Conservation (phyloP, 306 rosid genomes). For the Lotus japonicus region DNA sequence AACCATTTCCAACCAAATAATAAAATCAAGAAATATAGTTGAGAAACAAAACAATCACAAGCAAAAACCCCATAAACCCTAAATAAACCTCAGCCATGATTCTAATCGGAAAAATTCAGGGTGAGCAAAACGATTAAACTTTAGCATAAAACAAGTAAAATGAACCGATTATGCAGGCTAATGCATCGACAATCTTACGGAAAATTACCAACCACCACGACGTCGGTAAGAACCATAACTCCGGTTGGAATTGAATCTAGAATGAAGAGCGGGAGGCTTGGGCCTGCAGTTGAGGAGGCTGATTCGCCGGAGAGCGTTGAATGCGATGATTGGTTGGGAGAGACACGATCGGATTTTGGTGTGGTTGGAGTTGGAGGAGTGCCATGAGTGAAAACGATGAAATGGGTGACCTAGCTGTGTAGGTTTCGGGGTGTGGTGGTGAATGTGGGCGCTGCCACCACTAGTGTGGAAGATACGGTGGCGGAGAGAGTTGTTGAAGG, state of each 20-base stretch:
- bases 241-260: slow-evolving; percentile 30
- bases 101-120: neutral
- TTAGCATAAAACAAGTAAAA: no score
- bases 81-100: neutral
- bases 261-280: slow-evolving; percentile 22
- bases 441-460: neutral
- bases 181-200: neutral
- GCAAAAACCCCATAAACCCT: slow-evolving; percentile 15
- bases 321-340: slow-evolving; percentile 35
- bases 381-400: slow-evolving; percentile 32
- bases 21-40: neutral
- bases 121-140: neutral
- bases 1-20: neutral
- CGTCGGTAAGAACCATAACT: slow-evolving; percentile 7
- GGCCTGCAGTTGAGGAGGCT: slow-evolving; percentile 21
- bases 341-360: slow-evolving; percentile 29
- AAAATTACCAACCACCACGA: slow-evolving; percentile 46
- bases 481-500: neutral
- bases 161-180: no score
- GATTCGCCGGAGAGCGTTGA: slow-evolving; percentile 28
- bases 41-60: neutral
- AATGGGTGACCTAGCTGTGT: slow-evolving; percentile 7
- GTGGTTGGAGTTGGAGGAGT: slow-evolving; percentile 25
- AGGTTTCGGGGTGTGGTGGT: slow-evolving; percentile 24
- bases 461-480: slow-evolving; percentile 21